Evolutionary conservation across 2,329 filamentous ascomycete species (phyloP).

Genomic region (Cordyceps farinosa): DNA sequence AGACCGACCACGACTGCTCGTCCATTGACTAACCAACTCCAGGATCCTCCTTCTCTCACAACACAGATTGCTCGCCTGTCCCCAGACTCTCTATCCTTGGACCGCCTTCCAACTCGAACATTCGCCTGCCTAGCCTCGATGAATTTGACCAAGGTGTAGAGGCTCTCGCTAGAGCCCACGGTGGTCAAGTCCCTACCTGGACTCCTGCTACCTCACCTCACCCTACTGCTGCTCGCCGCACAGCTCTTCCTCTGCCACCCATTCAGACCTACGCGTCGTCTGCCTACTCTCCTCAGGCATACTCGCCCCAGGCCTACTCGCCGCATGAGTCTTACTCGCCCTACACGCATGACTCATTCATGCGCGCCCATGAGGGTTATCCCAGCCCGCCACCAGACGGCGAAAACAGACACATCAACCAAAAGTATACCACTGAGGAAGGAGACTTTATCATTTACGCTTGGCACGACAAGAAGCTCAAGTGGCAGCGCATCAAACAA

Average conservation of each 20-base stretch:
- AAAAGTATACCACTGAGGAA: constrained; percentile 43
- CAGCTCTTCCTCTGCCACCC: constrained; percentile 24
- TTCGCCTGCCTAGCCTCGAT: constrained; percentile 34
- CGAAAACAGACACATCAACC: constrained; percentile 40
- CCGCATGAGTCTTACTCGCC: constrained; percentile 24
- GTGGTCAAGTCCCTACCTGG: constrained; percentile 27
- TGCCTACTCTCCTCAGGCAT: neutral
- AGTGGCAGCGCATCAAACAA: constrained; percentile 40
- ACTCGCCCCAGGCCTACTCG: neutral
- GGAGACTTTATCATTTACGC: constrained; percentile 43
- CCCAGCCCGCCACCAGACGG: constrained; percentile 35
- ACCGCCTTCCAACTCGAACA: constrained; percentile 20
- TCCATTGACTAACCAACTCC: neutral
- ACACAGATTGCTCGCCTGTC: constrained; percentile 27
- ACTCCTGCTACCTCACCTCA: constrained; percentile 29
- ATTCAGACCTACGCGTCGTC: constrained; percentile 22
- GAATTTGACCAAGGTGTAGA: constrained; percentile 40
- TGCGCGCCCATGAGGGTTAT: constrained; percentile 29
- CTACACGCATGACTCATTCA: constrained; percentile 25
- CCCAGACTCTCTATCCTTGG: constrained; percentile 23
- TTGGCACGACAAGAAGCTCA: constrained; percentile 42
- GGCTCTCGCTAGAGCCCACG: constrained; percentile 31
- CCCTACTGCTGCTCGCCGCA: constrained; percentile 23
- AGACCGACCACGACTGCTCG: neutral
- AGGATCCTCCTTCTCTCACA: constrained; percentile 25